Conservation (phyloP, 192 early-diverging fungal genomes). For the Podila horticola region DNA sequence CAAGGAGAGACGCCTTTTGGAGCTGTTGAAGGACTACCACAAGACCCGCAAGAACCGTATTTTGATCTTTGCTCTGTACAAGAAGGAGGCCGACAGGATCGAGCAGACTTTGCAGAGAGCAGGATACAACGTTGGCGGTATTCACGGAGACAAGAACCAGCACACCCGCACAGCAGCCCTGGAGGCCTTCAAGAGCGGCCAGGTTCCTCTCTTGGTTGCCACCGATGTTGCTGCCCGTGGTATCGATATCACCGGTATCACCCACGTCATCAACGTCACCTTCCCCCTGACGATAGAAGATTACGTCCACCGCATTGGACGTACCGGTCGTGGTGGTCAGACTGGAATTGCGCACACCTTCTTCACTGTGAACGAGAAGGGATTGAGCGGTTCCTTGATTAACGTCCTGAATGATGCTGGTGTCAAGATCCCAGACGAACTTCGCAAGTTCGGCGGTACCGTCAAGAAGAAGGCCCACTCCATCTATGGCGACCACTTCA, state of each 20-base stretch:
- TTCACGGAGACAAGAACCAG: constrained; percentile 95
- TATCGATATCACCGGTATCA: constrained; percentile 90
- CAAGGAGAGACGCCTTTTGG: constrained; percentile 81
- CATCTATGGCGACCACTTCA: constrained; percentile 95
- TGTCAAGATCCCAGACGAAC: constrained; percentile 84
- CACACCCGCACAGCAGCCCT: constrained; percentile 82
- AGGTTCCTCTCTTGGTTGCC: constrained; percentile 87
- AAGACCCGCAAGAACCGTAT: constrained; percentile 86
- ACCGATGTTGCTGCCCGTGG: constrained; percentile 95
- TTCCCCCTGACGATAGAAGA: constrained; percentile 98
- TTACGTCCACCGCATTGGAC: constrained; percentile 92
- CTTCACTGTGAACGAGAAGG: constrained; percentile 91
- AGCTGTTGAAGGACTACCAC: constrained; percentile 87
- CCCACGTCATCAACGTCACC: constrained; percentile 95
- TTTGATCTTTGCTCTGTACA: constrained; percentile 95
- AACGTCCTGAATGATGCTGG: constrained; percentile 92
- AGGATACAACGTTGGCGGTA: constrained; percentile 86
- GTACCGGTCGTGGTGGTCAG: constrained; percentile 94
- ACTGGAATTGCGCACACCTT: constrained; percentile 91
- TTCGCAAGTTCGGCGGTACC: constrained; percentile 94
- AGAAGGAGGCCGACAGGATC: constrained; percentile 91
- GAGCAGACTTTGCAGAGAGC: constrained; percentile 76
- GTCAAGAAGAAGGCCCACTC: constrained; percentile 98
- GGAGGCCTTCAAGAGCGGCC: constrained; percentile 83
- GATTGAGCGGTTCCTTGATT: constrained; percentile 86